phyloP scores from a whole-genome alignment of 305 asterid genomes.

The Fraxinus platypoda region DNA sequence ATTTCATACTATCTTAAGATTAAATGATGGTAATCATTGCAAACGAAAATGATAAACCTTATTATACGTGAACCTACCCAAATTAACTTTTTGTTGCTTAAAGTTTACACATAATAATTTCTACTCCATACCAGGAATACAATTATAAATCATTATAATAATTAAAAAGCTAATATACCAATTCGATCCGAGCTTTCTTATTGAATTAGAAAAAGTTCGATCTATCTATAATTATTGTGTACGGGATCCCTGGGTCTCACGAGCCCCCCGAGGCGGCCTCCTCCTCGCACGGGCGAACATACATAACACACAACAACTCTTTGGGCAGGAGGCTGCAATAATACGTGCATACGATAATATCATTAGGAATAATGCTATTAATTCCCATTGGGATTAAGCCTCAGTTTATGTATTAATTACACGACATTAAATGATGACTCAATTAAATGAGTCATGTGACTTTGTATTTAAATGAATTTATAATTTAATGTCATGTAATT shows the following conservation, averaged over 20 bases:
- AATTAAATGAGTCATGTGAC: too few species aligned
- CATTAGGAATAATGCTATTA: too few species aligned
- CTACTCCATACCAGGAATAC: background rate
- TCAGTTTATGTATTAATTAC: too few species aligned
- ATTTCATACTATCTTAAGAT: background rate
- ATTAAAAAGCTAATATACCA: too few species aligned
- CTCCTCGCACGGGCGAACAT: background rate
- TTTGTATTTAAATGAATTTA: too few species aligned
- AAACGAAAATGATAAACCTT: background rate
- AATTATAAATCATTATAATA: too few species aligned
- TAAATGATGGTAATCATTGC: background rate
- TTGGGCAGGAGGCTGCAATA: background rate
- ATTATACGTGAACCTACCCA: background rate
- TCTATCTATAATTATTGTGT: background rate
- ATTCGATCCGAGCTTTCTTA: too few species aligned
- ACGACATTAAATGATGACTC: too few species aligned
- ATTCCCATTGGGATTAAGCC: too few species aligned
- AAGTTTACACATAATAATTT: background rate
- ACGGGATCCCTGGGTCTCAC: background rate
- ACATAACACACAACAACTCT: background rate
- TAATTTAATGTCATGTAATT: too few species aligned
- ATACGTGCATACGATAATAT: too few species aligned
- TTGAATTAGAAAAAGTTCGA: too few species aligned
- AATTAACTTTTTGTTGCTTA: background rate
- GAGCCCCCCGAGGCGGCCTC: background rate